phyloP scores from a whole-genome alignment of 2,329 filamentous ascomycete species.

The Cylindrodendrum hubeiense region DNA sequence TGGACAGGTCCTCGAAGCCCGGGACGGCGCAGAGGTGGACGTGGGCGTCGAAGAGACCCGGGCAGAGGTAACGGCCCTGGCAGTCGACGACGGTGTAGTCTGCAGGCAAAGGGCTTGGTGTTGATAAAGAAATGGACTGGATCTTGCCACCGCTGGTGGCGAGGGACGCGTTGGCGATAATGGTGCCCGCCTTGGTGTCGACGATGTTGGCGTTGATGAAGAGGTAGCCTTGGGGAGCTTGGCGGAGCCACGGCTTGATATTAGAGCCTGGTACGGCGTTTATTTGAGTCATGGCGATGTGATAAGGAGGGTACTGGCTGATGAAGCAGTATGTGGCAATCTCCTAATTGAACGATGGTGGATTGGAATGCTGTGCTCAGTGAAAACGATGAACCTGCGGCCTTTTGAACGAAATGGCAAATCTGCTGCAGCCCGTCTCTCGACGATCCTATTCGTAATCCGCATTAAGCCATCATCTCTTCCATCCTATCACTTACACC shows the following conservation, averaged over 20 bases:
- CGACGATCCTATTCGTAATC: conserved; percentile 4
- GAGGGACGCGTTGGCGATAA: conserved; percentile 48
- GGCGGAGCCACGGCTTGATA: conserved; percentile 39
- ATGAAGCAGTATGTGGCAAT: background rate
- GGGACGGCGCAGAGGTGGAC: conserved; percentile 48
- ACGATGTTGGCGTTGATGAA: conserved; percentile 60
- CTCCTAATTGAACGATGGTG: background rate
- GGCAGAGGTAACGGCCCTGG: conserved; percentile 44
- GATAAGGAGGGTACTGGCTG: background rate
- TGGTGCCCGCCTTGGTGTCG: conserved; percentile 51
- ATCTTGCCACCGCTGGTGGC: conserved; percentile 52
- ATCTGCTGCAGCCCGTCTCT: background rate
- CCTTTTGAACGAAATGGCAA: conserved; percentile 18
- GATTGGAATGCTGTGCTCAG: background rate
- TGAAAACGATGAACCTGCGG: background rate
- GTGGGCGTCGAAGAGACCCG: conserved; percentile 49
- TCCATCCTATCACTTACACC: conserved; percentile 12
- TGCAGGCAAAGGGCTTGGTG: background rate
- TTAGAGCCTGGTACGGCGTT: conserved; percentile 15
- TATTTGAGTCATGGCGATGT: conserved; percentile 16
- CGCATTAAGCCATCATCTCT: conserved; percentile 1
- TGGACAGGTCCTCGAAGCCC: conserved; percentile 42
- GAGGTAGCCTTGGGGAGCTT: conserved; percentile 40
- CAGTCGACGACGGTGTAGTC: conserved; percentile 35
- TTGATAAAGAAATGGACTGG: conserved; percentile 37